Evolutionary conservation across 257 asterid species (phyloP).

Genomic region (Solanum lignicaule): DNA sequence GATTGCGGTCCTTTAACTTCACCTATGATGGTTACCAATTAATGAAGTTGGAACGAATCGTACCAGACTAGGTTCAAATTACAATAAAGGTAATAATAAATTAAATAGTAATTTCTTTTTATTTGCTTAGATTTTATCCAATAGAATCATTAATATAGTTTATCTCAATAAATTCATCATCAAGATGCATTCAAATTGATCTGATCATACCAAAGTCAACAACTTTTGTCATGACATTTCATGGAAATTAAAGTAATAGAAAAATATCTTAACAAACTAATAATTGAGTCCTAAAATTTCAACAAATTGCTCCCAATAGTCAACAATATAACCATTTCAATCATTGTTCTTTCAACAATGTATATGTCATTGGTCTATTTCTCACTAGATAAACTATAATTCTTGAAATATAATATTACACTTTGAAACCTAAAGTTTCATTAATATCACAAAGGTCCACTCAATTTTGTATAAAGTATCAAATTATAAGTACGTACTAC

Average conservation of each 20-base stretch:
- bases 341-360: background rate
- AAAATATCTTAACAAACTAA: background rate
- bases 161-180: too few species aligned
- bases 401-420: background rate
- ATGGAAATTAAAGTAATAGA: background rate
- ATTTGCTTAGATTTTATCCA: too few species aligned
- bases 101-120: too few species aligned
- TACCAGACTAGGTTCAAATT: too few species aligned
- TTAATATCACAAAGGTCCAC: background rate
- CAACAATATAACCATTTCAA: background rate
- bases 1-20: too few species aligned
- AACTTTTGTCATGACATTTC: background rate
- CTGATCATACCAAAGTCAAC: background rate
- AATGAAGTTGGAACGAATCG: too few species aligned
- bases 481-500: background rate
- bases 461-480: background rate
- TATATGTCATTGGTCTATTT: background rate
- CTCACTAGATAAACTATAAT: background rate
- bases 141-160: too few species aligned
- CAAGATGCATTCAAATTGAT: too few species aligned
- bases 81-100: too few species aligned
- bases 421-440: background rate
- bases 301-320: background rate
- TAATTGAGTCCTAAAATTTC: background rate
- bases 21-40: too few species aligned